A percentile compares a stretch with the other conserved stretches of the same genome.
Conservation (phyloP, 768 basidiomycete species). For the Russula dissimulans region DNA sequence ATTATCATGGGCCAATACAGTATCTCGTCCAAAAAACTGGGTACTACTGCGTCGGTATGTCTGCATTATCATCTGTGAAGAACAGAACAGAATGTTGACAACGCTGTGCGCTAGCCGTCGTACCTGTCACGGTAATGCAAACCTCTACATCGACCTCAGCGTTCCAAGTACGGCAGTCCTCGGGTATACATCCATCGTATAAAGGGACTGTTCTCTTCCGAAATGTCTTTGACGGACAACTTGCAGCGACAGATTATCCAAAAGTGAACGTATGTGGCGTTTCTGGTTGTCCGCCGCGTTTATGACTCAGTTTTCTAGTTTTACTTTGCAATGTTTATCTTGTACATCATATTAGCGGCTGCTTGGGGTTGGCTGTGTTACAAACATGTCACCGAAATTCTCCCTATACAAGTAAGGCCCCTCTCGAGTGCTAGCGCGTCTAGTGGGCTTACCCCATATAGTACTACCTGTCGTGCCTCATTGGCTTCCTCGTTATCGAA, state of each 20-base stretch:
- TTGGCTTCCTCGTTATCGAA: slow-evolving; percentile 82
- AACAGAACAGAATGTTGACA: background rate
- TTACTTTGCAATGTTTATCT: slow-evolving; percentile 74
- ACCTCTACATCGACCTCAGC: slow-evolving; percentile 5
- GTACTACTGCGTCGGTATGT: slow-evolving; percentile 91
- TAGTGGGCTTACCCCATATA: slow-evolving; percentile 26
- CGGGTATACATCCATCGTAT: slow-evolving; percentile 69
- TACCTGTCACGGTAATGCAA: slow-evolving; percentile 78
- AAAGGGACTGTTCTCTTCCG: slow-evolving; percentile 73
- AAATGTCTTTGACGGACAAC: slow-evolving; percentile 80
- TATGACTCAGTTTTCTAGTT: slow-evolving; percentile 43
- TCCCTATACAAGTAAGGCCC: slow-evolving; percentile 73
- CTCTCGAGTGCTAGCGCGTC: background rate
- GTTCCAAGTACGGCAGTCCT: slow-evolving; percentile 27
- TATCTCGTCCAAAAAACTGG: slow-evolving; percentile 83
- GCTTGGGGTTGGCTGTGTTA: slow-evolving; percentile 84
- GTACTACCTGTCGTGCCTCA: slow-evolving; percentile 87
- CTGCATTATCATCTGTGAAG: background rate
- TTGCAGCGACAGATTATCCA: slow-evolving; percentile 92
- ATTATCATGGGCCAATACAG: slow-evolving; percentile 64
- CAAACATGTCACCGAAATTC: slow-evolving; percentile 67
- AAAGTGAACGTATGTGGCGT: slow-evolving; percentile 74
- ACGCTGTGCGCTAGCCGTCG: slow-evolving; percentile 44
- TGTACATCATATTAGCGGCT: slow-evolving; percentile 60
- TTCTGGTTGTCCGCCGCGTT: background rate